Evolutionary conservation across 1,139 yeast species (phyloP).

Genomic region (Pichia sp.): DNA sequence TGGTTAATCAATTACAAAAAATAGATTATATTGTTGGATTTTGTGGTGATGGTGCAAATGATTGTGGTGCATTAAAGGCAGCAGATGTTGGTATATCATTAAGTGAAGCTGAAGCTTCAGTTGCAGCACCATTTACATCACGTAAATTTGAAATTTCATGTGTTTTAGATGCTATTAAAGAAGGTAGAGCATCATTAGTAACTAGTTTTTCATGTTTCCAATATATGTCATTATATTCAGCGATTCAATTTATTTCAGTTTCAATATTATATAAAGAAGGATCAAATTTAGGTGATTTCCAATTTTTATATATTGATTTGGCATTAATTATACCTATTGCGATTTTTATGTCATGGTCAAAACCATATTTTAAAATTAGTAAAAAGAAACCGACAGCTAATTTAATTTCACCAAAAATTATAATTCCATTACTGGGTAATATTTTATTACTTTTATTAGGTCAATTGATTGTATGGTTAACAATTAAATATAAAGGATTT

Average conservation of each 20-base stretch:
- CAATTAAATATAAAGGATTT: constrained; percentile 35
- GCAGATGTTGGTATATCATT: constrained; percentile 96
- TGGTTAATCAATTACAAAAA: constrained; percentile 78
- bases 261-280: constrained; percentile 82
- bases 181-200: constrained; percentile 91
- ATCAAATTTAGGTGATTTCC: constrained; percentile 95
- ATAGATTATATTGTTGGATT: constrained; percentile 92
- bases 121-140: constrained; percentile 94
- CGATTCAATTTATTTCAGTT: constrained; percentile 88
- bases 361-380: constrained; percentile 58
- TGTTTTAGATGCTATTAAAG: constrained; percentile 82
- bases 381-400: constrained; percentile 89
- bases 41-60: constrained; percentile 97
- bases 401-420: constrained; percentile 78
- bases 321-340: constrained; percentile 90
- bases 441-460: constrained; percentile 55
- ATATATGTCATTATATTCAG: constrained; percentile 95
- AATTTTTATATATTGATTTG: constrained; percentile 87
- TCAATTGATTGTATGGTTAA: constrained; percentile 67
- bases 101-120: constrained; percentile 97
- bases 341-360: constrained; percentile 95
- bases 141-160: constrained; percentile 86
- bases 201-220: constrained; percentile 96
- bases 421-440: constrained; percentile 73
- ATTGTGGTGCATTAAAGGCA: constrained; percentile 95